Base-by-base conservation (phyloP, 805 yeast genomes). In the Candida piceae region DNA sequence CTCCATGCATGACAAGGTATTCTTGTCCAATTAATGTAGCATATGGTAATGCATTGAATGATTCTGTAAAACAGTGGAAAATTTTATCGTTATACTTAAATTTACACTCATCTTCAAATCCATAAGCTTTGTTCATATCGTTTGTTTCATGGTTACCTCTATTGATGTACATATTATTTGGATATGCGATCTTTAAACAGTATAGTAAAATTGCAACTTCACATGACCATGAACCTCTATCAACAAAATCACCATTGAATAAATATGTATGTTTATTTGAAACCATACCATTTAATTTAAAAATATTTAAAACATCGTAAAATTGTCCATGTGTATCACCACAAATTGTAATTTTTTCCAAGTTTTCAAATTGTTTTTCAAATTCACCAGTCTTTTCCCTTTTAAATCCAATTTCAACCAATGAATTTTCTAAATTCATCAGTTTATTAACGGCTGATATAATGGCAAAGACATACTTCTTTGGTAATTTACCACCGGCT, bases 281-380 rank as follows among this genome's bases (percentile, higher is more conserved):
- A 0, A 90, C 94, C 49, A 69, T 62, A 12, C 97, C 97, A 54
- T 78, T 89, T 30, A 57, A 69, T 23, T 71, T 60, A 60, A 93
- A 90, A 36, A 93, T 70, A 55, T 88, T 82, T 52, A 90, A 62
- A 35, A 93, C 79, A 57, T 93, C 98, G 53, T 75, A 90, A 57
- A 84, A 88, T 62, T 93, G 98, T 28, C 98, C 98, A 59, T 93
- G 98, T 1, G 97, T 90, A 60, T 93, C 98, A 48, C 98, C 98
- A 49, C 95, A 93, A 8, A 93, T 84, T 1, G 97, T 86, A 32
- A 90, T 69, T 41, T 65, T 73, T 37, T 66, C 60, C 15, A 52
- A 56, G n/a, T 53, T 53, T 4, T 53, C 69, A 63, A 48, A 38
- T 25, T 41, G 48, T 49, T 53, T 12, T 58, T 59, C 41, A 78